A percentile compares a stretch with the other conserved stretches of the same genome.
These are phyloP conservation scores for Bonia amplexicaulis DNA, from an alignment of 176 grass and related monocot genomes.

Conservation along the genomic window DNA sequence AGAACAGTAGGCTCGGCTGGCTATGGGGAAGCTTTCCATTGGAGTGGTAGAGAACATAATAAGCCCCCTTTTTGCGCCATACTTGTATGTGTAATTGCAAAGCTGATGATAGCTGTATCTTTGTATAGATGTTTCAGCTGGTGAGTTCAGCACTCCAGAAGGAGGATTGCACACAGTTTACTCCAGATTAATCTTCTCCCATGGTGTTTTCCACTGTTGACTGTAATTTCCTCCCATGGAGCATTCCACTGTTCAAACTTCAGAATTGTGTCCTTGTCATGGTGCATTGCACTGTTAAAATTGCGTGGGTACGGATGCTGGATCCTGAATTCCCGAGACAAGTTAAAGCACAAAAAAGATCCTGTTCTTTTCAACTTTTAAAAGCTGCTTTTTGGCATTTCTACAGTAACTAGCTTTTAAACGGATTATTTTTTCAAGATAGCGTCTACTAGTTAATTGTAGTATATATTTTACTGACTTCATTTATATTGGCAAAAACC, in stretches of 20 bases:
- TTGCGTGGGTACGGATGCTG: background rate
- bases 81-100: background rate
- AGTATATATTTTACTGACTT: no score
- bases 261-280: background rate
- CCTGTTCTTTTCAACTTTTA: no score
- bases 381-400: no score
- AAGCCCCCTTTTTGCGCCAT: conserved; percentile 1
- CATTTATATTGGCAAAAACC: no score
- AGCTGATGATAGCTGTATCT: background rate
- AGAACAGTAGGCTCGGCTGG: background rate
- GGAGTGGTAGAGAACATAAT: background rate
- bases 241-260: background rate
- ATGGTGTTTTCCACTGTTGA: background rate
- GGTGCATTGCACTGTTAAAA: background rate
- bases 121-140: conserved; percentile 11
- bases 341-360: background rate
- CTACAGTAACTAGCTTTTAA: no score
- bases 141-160: background rate
- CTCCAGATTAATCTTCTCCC: background rate
- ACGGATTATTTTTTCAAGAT: no score
- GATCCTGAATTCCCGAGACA: background rate
- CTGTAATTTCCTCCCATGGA: background rate
- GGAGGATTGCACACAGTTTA: background rate
- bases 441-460: no score
- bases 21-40: background rate